These are phyloP conservation scores for Cyclocybe cylindracea DNA, from an alignment of 768 basidiomycete genomes.

Conservation along the genomic window DNA sequence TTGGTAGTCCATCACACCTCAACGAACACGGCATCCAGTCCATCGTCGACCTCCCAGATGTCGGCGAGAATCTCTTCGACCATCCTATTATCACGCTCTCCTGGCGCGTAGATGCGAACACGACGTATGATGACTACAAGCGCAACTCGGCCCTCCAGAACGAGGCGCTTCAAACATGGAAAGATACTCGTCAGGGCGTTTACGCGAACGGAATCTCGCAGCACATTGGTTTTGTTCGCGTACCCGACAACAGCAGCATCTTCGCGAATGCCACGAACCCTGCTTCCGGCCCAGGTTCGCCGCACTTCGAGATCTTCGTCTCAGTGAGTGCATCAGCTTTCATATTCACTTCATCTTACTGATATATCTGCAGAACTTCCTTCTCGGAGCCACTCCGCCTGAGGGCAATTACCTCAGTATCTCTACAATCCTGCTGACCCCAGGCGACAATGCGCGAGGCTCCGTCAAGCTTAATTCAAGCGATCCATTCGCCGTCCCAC, in stretches of 20 bases:
- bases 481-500: conserved; percentile 21
- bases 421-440: conserved; percentile 15
- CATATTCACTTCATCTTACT: neutral
- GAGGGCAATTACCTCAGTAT: conserved; percentile 21
- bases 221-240: conserved; percentile 23
- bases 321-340: conserved; percentile 16
- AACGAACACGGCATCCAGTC: conserved; percentile 18
- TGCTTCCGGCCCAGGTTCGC: conserved; percentile 26
- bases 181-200: conserved; percentile 23
- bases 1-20: conserved; percentile 25
- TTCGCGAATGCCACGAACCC: conserved; percentile 23
- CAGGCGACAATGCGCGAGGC: conserved; percentile 6
- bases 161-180: conserved; percentile 25
- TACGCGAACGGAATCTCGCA: conserved; percentile 15
- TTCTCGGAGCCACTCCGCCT: conserved; percentile 5
- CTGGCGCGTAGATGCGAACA: conserved; percentile 22
- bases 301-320: conserved; percentile 32
- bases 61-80: conserved; percentile 28
- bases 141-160: conserved; percentile 13
- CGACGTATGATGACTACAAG: conserved; percentile 18
- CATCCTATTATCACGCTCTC: conserved; percentile 20
- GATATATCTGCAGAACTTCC: conserved; percentile 1
- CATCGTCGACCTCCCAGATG: conserved; percentile 23
- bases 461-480: conserved; percentile 10
- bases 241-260: conserved; percentile 18